A percentile compares a stretch with the other conserved stretches of the same genome.
phyloP scores from a whole-genome alignment of 2,329 filamentous ascomycete genomes.

The Conoideocrella luteorostrata region DNA sequence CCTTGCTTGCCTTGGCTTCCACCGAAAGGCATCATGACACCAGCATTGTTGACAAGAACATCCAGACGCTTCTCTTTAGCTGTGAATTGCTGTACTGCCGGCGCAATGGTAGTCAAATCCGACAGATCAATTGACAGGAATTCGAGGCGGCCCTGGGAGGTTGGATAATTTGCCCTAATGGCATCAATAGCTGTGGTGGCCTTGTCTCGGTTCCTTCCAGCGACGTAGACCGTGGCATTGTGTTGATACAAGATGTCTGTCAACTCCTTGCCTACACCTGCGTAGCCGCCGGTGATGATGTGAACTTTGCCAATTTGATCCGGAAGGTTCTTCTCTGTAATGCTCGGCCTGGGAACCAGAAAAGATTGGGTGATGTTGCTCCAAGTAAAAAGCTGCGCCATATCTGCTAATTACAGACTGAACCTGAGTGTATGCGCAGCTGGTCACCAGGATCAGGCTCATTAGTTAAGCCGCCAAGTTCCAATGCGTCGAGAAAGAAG shows the following conservation, averaged over 20 bases:
- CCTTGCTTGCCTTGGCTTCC: slow-evolving; percentile 34
- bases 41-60: slow-evolving; percentile 40
- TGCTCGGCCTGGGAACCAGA: slow-evolving; percentile 6
- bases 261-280: slow-evolving; percentile 45
- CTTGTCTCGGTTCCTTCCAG: slow-evolving; percentile 39
- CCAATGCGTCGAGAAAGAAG: no score
- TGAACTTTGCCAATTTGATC: slow-evolving; percentile 27
- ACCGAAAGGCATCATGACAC: slow-evolving; percentile 34
- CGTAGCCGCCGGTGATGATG: slow-evolving; percentile 42
- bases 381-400: neutral
- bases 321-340: slow-evolving; percentile 7
- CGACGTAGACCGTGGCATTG: slow-evolving; percentile 50
- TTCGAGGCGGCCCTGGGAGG: slow-evolving; percentile 32
- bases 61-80: slow-evolving; percentile 26
- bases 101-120: slow-evolving; percentile 29
- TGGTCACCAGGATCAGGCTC: no score
- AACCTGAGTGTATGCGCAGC: no score
- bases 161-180: slow-evolving; percentile 31
- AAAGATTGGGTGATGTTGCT: slow-evolving; percentile 1
- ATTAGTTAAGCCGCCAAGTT: no score
- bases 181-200: slow-evolving; percentile 36
- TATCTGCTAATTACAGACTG: no score
- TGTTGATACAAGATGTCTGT: slow-evolving; percentile 45
- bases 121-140: slow-evolving; percentile 39
- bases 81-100: slow-evolving; percentile 25